Evolutionary conservation across 805 yeast genomes (phyloP).

Genomic region (Starmerella bombi): DNA sequence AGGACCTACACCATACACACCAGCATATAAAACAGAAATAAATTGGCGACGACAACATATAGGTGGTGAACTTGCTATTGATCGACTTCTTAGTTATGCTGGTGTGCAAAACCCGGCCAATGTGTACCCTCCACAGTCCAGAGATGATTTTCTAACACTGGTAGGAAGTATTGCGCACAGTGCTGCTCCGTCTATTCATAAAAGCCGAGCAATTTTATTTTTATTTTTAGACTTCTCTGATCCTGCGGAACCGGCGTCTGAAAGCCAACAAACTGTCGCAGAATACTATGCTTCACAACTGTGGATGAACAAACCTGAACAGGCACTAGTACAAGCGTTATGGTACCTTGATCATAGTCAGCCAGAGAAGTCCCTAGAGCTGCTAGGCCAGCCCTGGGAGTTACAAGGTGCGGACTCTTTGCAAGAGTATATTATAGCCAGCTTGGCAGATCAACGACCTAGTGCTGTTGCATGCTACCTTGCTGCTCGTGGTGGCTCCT

Average conservation of each 20-base stretch:
- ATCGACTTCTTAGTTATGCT: conserved; percentile 10
- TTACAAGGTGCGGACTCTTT: conserved; percentile 5
- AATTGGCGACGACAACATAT: conserved; percentile 2
- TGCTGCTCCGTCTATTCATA: not conserved
- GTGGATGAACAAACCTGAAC: conserved; percentile 15
- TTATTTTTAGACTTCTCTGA: conserved; percentile 12
- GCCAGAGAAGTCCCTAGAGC: conserved; percentile 7
- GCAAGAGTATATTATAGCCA: conserved; percentile 9
- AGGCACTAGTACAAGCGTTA: conserved; percentile 10
- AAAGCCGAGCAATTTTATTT: conserved; percentile 10
- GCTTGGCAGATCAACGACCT: conserved; percentile 6
- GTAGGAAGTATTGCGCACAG: conserved; percentile 6
- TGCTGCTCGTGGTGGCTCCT: conserved; percentile 10
- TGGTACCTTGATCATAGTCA: conserved; percentile 14
- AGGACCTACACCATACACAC: conserved; percentile 7
- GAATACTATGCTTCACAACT: conserved; percentile 14
- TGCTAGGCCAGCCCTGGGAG: conserved; percentile 14
- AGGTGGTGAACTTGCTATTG: conserved; percentile 5
- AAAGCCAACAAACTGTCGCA: conserved; percentile 6
- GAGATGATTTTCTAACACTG: conserved; percentile 7
- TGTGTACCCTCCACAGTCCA: conserved; percentile 11
- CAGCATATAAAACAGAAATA: conserved; percentile 1
- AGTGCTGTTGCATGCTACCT: conserved; percentile 4
- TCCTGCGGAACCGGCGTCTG: not conserved
- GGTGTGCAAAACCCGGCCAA: conserved; percentile 2